These are phyloP conservation scores for Alternaria sp. DNA, from an alignment of 2,329 filamentous ascomycete genomes.

Conservation along the genomic window DNA sequence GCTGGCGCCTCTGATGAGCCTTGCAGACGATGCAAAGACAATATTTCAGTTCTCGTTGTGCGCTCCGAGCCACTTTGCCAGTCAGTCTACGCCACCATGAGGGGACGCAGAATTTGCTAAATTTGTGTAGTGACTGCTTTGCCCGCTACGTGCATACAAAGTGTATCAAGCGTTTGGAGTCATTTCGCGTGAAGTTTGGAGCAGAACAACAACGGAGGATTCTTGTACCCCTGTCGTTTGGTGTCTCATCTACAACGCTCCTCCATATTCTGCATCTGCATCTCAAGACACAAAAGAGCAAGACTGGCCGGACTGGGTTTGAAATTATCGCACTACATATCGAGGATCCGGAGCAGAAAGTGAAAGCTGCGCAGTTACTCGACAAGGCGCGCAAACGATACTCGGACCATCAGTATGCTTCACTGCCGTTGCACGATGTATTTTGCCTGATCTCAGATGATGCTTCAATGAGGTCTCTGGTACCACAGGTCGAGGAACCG, in stretches of 20 bases:
- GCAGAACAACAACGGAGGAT: conserved; percentile 63
- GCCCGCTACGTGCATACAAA: conserved; percentile 79
- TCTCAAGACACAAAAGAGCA: conserved; percentile 69
- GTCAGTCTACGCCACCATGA: conserved; percentile 50
- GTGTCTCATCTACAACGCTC: conserved; percentile 79
- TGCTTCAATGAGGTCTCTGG: conserved; percentile 31
- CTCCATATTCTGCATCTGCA: conserved; percentile 78
- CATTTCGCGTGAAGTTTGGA: conserved; percentile 64
- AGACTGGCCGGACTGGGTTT: conserved; percentile 72
- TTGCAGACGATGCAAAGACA: conserved; percentile 66
- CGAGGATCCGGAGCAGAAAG: conserved; percentile 46
- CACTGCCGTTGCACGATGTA: conserved; percentile 69
- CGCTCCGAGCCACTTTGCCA: conserved; percentile 68
- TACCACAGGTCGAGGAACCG: conserved; percentile 16
- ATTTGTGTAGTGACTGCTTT: conserved; percentile 72
- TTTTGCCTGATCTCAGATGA: conserved; percentile 37
- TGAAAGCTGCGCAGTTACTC: conserved; percentile 22
- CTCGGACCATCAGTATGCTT: conserved; percentile 70
- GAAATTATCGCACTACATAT: conserved; percentile 66
- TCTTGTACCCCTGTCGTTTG: conserved; percentile 82
- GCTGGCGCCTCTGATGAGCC: conserved; percentile 33
- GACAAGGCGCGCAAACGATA: conserved; percentile 65
- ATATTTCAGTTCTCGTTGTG: conserved; percentile 62
- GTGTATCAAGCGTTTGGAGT: conserved; percentile 77
- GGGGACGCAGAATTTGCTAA: conserved; percentile 24